Conservation (phyloP, 306 rosid species). For the Oemleria cerasiformis region DNA sequence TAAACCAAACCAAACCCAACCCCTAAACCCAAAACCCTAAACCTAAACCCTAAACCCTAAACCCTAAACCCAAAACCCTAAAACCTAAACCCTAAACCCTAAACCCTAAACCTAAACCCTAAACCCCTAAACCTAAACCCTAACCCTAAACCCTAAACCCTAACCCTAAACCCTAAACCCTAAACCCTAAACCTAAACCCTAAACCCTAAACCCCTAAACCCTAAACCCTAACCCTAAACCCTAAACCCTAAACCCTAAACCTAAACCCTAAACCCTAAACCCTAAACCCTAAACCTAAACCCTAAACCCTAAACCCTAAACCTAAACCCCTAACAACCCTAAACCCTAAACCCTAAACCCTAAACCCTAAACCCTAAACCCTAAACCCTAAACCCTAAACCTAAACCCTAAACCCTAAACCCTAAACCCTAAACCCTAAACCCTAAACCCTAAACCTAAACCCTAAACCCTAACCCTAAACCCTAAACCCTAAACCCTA, state of each 20-base stretch:
- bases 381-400: too few species aligned
- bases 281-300: constrained; percentile 10
- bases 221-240: constrained; percentile 17
- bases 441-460: neutral
- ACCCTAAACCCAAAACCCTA: constrained; percentile 11
- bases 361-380: constrained; percentile 11
- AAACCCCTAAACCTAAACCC: constrained; percentile 3
- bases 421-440: neutral
- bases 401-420: neutral
- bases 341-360: constrained; percentile 11
- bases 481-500: constrained; percentile 5
- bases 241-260: constrained; percentile 21
- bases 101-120: constrained; percentile 6
- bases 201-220: constrained; percentile 16
- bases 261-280: constrained; percentile 15
- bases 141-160: constrained; percentile 15
- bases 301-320: constrained; percentile 1
- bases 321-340: constrained; percentile 16
- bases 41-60: neutral
- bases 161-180: constrained; percentile 15
- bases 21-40: neutral
- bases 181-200: constrained; percentile 4
- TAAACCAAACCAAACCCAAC: too few species aligned
- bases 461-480: too few species aligned
- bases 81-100: constrained; percentile 1